phyloP scores from a whole-genome alignment of 768 basidiomycete genomes.

The Hygrophoropsis aurantiaca region DNA sequence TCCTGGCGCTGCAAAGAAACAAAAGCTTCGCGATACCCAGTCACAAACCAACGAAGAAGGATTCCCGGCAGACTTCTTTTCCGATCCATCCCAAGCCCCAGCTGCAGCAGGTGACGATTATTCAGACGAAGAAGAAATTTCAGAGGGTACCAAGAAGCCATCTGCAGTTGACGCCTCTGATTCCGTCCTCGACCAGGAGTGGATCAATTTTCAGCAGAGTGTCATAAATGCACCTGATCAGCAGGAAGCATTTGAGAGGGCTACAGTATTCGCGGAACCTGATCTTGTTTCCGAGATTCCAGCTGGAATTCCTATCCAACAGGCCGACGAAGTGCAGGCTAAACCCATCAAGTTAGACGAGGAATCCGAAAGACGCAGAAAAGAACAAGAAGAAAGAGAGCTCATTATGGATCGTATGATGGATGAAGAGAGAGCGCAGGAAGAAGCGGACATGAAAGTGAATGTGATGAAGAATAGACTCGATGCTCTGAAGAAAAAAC shows the following conservation, averaged over 20 bases:
- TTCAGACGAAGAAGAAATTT: conserved; percentile 42
- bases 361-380: conserved; percentile 46
- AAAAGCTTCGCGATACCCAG: conserved; percentile 19
- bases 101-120: conserved; percentile 31
- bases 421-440: conserved; percentile 85
- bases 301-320: conserved; percentile 47
- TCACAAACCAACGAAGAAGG: conserved; percentile 11
- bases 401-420: conserved; percentile 82
- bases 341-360: conserved; percentile 23
- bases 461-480: conserved; percentile 60
- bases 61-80: conserved; percentile 77
- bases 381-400: conserved; percentile 73
- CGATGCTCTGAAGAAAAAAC: conserved; percentile 53
- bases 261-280: conserved; percentile 72
- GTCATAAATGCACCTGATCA: conserved; percentile 46
- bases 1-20: conserved; percentile 32
- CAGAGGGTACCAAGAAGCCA: conserved; percentile 15
- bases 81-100: conserved; percentile 63
- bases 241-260: conserved; percentile 59
- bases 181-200: conserved; percentile 63
- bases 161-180: conserved; percentile 2
- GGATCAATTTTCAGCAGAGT: conserved; percentile 68
- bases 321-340: conserved; percentile 24
- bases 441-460: conserved; percentile 83
- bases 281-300: conserved; percentile 46